Evolutionary conservation across 208 protist species (phyloP).

Genomic region (Entamoeba dispar): DNA sequence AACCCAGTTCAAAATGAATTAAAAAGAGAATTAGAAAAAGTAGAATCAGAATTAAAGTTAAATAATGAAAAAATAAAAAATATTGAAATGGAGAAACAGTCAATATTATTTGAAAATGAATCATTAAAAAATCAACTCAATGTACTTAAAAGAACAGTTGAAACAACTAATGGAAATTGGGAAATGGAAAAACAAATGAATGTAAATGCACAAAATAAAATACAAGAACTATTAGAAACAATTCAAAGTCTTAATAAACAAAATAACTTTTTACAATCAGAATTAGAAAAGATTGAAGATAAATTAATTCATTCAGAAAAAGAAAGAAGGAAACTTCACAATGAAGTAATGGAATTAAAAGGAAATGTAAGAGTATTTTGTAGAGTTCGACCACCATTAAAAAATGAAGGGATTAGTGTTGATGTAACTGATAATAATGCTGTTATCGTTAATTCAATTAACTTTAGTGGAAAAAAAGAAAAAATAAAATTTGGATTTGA

Average conservation of each 20-base stretch:
- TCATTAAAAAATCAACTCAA: neutral
- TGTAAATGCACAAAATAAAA: neutral
- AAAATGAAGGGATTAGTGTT: neutral
- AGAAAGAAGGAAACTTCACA: slow-evolving; percentile 32
- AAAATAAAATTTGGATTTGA: slow-evolving; percentile 40
- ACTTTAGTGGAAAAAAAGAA: neutral
- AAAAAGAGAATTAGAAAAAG: neutral
- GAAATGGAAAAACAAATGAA: neutral
- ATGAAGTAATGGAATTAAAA: slow-evolving; percentile 45
- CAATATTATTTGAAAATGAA: neutral
- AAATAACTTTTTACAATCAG: neutral
- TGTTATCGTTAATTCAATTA: neutral
- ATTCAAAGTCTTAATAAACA: neutral
- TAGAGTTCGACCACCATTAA: slow-evolving; percentile 36
- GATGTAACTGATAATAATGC: neutral
- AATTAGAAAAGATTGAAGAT: neutral
- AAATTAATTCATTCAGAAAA: neutral
- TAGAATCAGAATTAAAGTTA: neutral
- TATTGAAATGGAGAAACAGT: neutral
- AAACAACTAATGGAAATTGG: neutral
- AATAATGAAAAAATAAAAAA: neutral
- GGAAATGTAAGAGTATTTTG: slow-evolving; percentile 60
- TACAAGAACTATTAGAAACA: neutral
- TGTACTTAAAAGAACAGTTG: neutral
- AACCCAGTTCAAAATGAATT: neutral